phyloP scores from a whole-genome alignment of 2,329 filamentous ascomycete genomes.

The Pyrenophora tritici-repentis region DNA sequence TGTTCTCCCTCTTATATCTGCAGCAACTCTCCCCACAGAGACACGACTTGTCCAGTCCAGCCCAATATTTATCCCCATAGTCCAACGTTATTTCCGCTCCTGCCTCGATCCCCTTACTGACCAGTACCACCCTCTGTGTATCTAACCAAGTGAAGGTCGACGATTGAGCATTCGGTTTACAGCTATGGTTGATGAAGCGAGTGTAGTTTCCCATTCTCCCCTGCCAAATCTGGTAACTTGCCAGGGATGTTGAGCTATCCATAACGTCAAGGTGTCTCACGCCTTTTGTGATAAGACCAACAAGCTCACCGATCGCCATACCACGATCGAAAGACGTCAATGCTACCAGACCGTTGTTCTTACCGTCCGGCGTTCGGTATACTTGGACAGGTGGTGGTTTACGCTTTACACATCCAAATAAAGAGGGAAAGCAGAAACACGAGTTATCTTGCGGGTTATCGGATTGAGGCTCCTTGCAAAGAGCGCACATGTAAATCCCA shows the following conservation, averaged over 20 bases:
- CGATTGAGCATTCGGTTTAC: constrained; percentile 62
- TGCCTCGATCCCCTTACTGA: constrained; percentile 60
- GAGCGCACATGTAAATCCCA: constrained; percentile 49
- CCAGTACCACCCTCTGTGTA: constrained; percentile 60
- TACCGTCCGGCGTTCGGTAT: constrained; percentile 58
- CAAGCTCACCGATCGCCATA: constrained; percentile 60
- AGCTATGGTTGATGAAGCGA: constrained; percentile 64
- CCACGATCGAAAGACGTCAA: constrained; percentile 57
- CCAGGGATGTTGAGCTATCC: constrained; percentile 57
- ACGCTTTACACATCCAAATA: constrained; percentile 55
- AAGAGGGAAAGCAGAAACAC: constrained; percentile 59
- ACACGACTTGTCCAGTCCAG: constrained; percentile 60
- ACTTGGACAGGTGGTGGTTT: constrained; percentile 56
- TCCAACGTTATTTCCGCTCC: constrained; percentile 63
- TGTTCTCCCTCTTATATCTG: constrained; percentile 45
- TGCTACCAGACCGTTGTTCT: constrained; percentile 60
- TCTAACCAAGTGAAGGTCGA: constrained; percentile 63
- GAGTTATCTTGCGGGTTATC: constrained; percentile 55
- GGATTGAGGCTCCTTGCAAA: constrained; percentile 57
- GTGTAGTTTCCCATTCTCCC: constrained; percentile 62
- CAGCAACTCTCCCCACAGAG: constrained; percentile 60
- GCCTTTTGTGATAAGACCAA: constrained; percentile 60
- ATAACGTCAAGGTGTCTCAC: constrained; percentile 61
- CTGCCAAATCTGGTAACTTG: constrained; percentile 64
- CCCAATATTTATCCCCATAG: constrained; percentile 64